Evolutionary conservation across 2,329 filamentous ascomycete genomes (phyloP).

Genomic region (Aureobasidium sp.): DNA sequence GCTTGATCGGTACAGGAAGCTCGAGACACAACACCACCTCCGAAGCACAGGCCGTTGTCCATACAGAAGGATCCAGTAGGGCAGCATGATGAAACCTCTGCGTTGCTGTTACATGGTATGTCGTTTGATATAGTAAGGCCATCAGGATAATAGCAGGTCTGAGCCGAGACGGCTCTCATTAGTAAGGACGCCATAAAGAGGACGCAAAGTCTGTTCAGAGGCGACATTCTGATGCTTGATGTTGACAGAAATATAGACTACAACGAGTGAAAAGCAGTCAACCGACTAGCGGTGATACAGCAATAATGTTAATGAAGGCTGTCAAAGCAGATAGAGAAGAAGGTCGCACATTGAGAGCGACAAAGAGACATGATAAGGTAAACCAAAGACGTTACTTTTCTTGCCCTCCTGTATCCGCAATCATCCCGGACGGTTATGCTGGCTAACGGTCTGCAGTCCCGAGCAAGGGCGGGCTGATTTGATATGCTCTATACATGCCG

Average conservation of each 20-base stretch:
- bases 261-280: background rate
- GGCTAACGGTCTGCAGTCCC: conserved; percentile 9
- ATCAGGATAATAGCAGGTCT: conserved; percentile 28
- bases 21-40: conserved; percentile 25
- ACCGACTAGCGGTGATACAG: background rate
- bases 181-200: background rate
- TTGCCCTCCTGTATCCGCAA: conserved; percentile 10
- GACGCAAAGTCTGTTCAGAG: background rate
- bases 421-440: conserved; percentile 4
- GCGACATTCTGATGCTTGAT: conserved; percentile 4
- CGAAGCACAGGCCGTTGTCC: conserved; percentile 29
- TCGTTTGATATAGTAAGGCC: conserved; percentile 23
- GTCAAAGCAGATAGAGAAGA: background rate
- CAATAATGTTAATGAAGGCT: background rate
- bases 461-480: conserved; percentile 9
- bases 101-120: conserved; percentile 21
- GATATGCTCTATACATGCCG: conserved; percentile 5
- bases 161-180: conserved; percentile 16
- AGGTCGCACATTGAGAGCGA: background rate
- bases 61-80: conserved; percentile 25
- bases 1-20: conserved; percentile 28
- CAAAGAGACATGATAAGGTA: conserved; percentile 6
- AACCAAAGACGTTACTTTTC: conserved; percentile 2
- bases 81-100: conserved; percentile 25
- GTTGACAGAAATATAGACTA: background rate